A percentile compares a stretch with the other conserved stretches of the same genome.
Conservation (phyloP, 1,284 basidiomycete species). For the Cystobasidium slooffiae region DNA sequence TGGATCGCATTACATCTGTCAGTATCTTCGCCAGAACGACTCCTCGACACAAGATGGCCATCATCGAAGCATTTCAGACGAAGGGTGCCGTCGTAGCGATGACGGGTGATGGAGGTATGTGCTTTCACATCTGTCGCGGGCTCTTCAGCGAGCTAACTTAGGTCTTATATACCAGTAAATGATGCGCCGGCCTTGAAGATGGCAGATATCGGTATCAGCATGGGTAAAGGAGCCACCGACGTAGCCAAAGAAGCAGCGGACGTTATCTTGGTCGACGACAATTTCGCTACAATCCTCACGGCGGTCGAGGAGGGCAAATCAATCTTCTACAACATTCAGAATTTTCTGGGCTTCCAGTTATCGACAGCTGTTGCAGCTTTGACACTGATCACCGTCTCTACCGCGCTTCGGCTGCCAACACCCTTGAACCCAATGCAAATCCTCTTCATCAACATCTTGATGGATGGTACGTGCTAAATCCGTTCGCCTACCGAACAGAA, state of each 20-base stretch:
- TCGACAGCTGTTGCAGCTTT: constrained; percentile 94
- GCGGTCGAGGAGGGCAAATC: constrained; percentile 92
- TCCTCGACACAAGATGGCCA: constrained; percentile 95
- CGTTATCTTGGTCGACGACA: constrained; percentile 95
- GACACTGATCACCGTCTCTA: constrained; percentile 91
- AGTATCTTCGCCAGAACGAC: constrained; percentile 94
- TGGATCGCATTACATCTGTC: constrained; percentile 77
- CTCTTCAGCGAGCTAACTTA: background rate
- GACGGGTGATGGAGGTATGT: constrained; percentile 87
- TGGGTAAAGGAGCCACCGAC: constrained; percentile 93
- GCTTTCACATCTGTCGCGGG: constrained; percentile 8
- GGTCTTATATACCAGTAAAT: constrained; percentile 68
- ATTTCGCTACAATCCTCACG: constrained; percentile 90
- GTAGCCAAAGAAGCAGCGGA: constrained; percentile 98
- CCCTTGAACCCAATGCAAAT: constrained; percentile 99
- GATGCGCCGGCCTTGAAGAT: constrained; percentile 96
- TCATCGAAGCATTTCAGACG: constrained; percentile 88
- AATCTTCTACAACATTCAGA: constrained; percentile 98
- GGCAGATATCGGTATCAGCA: constrained; percentile 96
- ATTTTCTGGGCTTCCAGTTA: constrained; percentile 95
- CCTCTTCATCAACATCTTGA: constrained; percentile 96
- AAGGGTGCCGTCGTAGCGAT: constrained; percentile 90
- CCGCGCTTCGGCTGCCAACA: constrained; percentile 82
- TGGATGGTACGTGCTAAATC: constrained; percentile 74
- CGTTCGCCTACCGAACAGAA: background rate